These are phyloP conservation scores for Phlegmacium glaucopus DNA, from an alignment of 768 basidiomycete species.

Conservation along the genomic window DNA sequence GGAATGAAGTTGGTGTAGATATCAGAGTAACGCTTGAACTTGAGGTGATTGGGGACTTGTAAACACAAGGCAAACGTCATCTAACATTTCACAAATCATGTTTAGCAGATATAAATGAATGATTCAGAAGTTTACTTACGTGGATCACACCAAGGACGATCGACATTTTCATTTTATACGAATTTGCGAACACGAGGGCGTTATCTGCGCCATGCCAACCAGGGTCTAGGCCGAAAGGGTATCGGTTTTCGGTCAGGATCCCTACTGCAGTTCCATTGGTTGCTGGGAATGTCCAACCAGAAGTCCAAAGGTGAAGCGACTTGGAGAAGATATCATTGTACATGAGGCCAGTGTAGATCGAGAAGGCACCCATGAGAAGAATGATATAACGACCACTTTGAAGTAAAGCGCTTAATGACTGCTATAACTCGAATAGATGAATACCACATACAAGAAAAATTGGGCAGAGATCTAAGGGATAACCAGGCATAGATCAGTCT, in stretches of 20 bases:
- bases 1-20: slow-evolving; percentile 96
- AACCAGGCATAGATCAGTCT: background rate
- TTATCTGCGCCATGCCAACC: slow-evolving; percentile 95
- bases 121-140: slow-evolving; percentile 44
- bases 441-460: slow-evolving; percentile 82
- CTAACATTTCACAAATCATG: slow-evolving; percentile 37
- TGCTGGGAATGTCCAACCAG: slow-evolving; percentile 80
- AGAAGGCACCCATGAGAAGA: slow-evolving; percentile 95
- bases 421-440: slow-evolving; percentile 4
- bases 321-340: slow-evolving; percentile 99
- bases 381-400: slow-evolving; percentile 96
- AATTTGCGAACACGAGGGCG: slow-evolving; percentile 90
- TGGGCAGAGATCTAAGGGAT: slow-evolving; percentile 66
- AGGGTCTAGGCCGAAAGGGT: slow-evolving; percentile 93
- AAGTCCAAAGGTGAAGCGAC: slow-evolving; percentile 80
- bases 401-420: slow-evolving; percentile 13
- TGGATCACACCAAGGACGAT: slow-evolving; percentile 95
- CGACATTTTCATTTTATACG: slow-evolving; percentile 99
- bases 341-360: slow-evolving; percentile 93
- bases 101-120: slow-evolving; percentile 4
- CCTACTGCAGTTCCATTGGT: slow-evolving; percentile 46
- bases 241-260: slow-evolving; percentile 61
- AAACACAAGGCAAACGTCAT: slow-evolving; percentile 99
- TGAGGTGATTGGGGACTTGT: slow-evolving; percentile 93
- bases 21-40: slow-evolving; percentile 82